Evolutionary conservation across 371 early-diverging fungal genomes (phyloP).

Genomic region (Mycotypha africana): DNA sequence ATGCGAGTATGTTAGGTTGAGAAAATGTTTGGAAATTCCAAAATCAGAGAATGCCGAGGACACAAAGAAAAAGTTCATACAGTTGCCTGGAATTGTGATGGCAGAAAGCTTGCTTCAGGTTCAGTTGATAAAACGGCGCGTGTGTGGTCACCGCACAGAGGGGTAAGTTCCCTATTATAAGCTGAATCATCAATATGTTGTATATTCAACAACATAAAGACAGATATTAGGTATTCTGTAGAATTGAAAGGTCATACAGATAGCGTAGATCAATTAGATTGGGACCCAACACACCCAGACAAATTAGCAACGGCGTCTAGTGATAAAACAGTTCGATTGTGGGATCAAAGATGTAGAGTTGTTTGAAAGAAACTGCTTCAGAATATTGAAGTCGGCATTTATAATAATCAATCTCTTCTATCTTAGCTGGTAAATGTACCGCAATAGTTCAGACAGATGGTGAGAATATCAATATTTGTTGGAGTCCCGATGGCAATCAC

Average conservation of each 20-base stretch:
- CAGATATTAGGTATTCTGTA: slow-evolving; percentile 52
- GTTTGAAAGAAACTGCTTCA: too few species aligned
- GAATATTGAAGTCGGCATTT: too few species aligned
- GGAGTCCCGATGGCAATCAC: slow-evolving; percentile 75
- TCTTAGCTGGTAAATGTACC: slow-evolving; percentile 56
- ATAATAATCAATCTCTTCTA: too few species aligned
- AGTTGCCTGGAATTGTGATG: slow-evolving; percentile 65
- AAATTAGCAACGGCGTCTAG: slow-evolving; percentile 78
- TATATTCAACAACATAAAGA: too few species aligned
- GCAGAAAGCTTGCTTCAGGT: slow-evolving; percentile 60
- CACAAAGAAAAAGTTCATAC: slow-evolving; percentile 61
- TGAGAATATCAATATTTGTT: slow-evolving; percentile 84
- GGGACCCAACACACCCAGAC: slow-evolving; percentile 78
- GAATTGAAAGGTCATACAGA: slow-evolving; percentile 82
- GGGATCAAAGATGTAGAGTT: slow-evolving; percentile 81
- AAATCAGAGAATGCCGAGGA: slow-evolving; percentile 47
- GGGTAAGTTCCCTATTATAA: too few species aligned
- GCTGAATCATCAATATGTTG: too few species aligned
- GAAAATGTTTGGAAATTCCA: slow-evolving; percentile 29
- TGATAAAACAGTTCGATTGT: slow-evolving; percentile 81
- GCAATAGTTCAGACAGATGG: slow-evolving; percentile 66
- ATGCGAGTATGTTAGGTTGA: slow-evolving; percentile 18
- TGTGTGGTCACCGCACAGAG: slow-evolving; percentile 63
- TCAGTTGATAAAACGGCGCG: slow-evolving; percentile 67
- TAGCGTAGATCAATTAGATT: slow-evolving; percentile 79